A percentile compares a stretch with the other conserved stretches of the same genome.
Conservation (phyloP, 768 basidiomycete genomes). For the Russula virescens region DNA sequence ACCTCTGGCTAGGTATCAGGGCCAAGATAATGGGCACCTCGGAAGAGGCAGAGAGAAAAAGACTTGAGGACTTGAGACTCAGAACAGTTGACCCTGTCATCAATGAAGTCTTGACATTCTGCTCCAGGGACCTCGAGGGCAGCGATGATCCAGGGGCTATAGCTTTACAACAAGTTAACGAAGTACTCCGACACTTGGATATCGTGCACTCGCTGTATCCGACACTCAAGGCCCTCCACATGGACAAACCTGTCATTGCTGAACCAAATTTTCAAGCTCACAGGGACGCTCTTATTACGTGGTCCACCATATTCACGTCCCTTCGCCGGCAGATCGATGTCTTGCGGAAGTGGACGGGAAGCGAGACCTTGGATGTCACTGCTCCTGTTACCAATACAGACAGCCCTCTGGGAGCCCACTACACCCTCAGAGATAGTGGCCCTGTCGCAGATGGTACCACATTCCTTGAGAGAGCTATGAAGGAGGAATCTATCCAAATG, state of each 20-base stretch:
- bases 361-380: constrained; percentile 83
- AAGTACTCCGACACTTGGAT: constrained; percentile 68
- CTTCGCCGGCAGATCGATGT: constrained; percentile 76
- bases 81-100: constrained; percentile 77
- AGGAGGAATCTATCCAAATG: constrained; percentile 93
- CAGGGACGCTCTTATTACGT: constrained; percentile 84
- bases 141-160: constrained; percentile 35
- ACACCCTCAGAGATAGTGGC: constrained; percentile 30
- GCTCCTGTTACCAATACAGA: constrained; percentile 69
- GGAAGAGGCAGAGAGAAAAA: constrained; percentile 74
- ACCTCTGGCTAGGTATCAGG: constrained; percentile 86
- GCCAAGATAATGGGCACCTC: constrained; percentile 78
- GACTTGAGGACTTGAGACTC: constrained; percentile 76
- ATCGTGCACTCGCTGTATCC: constrained; percentile 86
- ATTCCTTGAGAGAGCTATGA: constrained; percentile 90
- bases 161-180: constrained; percentile 57
- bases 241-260: constrained; percentile 68
- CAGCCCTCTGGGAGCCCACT: constrained; percentile 34
- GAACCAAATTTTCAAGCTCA: constrained; percentile 68
- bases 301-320: constrained; percentile 84
- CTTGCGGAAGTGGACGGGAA: constrained; percentile 90
- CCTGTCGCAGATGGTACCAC: constrained; percentile 66
- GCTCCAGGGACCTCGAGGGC: constrained; percentile 43
- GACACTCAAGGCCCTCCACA: constrained; percentile 68
- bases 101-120: constrained; percentile 77